Percentiles rank a stretch among this genome's conserved stretches.
Evolutionary conservation across 2,329 filamentous ascomycete species (phyloP).

Genomic region (Aspergillus brunneoviolaceus): DNA sequence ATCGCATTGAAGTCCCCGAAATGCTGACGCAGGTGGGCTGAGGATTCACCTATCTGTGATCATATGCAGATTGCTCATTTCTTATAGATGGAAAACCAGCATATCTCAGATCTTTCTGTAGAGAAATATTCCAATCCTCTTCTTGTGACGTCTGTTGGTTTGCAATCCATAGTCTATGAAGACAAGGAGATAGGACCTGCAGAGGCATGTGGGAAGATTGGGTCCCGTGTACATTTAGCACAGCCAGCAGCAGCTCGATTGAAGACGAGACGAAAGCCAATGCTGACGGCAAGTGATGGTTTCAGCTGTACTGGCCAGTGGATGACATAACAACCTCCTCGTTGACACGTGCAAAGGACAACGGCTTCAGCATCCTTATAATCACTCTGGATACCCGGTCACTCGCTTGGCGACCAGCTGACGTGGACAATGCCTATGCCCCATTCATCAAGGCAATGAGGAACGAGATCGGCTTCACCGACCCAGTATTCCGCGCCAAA

Average conservation of each 20-base stretch:
- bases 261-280: constrained; percentile 65
- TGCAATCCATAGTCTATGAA: constrained; percentile 65
- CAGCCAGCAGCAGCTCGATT: constrained; percentile 62
- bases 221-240: constrained; percentile 68
- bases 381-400: constrained; percentile 72
- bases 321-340: constrained; percentile 65
- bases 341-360: constrained; percentile 59
- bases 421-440: constrained; percentile 59
- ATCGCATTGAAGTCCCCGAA: constrained; percentile 50
- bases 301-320: constrained; percentile 72
- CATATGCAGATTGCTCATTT: neutral
- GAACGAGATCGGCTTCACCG: constrained; percentile 62
- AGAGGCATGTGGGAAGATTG: constrained; percentile 58
- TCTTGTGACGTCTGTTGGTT: constrained; percentile 67
- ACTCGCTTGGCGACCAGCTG: constrained; percentile 65
- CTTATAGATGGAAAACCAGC: constrained; percentile 38
- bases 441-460: constrained; percentile 61
- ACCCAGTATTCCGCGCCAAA: constrained; percentile 63
- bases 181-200: constrained; percentile 66
- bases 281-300: constrained; percentile 63
- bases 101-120: constrained; percentile 56
- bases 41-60: neutral
- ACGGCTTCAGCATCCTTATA: constrained; percentile 65
- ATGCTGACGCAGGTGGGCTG: constrained; percentile 43
- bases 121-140: constrained; percentile 52